These are phyloP conservation scores for Mycotypha africana DNA, from an alignment of 371 early-diverging fungal genomes.

Conservation along the genomic window DNA sequence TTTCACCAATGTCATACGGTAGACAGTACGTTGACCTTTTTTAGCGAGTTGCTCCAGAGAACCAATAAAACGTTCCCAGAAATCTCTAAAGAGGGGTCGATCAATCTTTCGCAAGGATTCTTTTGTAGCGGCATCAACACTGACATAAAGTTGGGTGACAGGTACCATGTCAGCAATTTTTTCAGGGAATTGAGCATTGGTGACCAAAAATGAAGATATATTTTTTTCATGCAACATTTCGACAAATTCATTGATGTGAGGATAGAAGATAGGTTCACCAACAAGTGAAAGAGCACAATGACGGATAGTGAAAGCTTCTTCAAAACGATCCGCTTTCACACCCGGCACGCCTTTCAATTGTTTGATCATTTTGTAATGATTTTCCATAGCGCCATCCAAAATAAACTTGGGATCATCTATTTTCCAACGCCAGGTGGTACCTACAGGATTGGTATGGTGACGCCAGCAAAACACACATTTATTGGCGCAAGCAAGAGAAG, in stretches of 20 bases:
- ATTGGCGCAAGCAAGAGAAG: constrained; percentile 76
- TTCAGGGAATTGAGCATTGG: constrained; percentile 81
- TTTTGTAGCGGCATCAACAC: constrained; percentile 76
- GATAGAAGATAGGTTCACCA: constrained; percentile 83
- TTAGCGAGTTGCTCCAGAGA: constrained; percentile 62
- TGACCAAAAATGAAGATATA: constrained; percentile 78
- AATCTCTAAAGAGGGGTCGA: constrained; percentile 76
- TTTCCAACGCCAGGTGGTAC: constrained; percentile 75
- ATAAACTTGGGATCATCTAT: constrained; percentile 71
- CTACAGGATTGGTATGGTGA: constrained; percentile 80
- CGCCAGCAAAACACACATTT: constrained; percentile 84
- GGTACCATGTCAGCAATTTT: constrained; percentile 62
- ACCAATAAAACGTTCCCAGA: constrained; percentile 76
- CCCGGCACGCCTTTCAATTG: constrained; percentile 78
- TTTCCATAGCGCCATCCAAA: constrained; percentile 69
- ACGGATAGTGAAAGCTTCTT: constrained; percentile 65
- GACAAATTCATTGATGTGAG: constrained; percentile 79
- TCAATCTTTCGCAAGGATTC: constrained; percentile 77
- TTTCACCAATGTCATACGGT: constrained; percentile 77
- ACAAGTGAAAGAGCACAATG: constrained; percentile 74
- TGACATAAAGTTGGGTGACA: constrained; percentile 78
- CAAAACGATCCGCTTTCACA: constrained; percentile 68
- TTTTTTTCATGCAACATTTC: constrained; percentile 60
- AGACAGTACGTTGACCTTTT: constrained; percentile 73
- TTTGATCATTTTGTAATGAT: constrained; percentile 78